Evolutionary conservation across 495 filamentous ascomycete species (phyloP), one percentile per base, ranked within the genome.

Genomic region (Penicillium canariense): DNA sequence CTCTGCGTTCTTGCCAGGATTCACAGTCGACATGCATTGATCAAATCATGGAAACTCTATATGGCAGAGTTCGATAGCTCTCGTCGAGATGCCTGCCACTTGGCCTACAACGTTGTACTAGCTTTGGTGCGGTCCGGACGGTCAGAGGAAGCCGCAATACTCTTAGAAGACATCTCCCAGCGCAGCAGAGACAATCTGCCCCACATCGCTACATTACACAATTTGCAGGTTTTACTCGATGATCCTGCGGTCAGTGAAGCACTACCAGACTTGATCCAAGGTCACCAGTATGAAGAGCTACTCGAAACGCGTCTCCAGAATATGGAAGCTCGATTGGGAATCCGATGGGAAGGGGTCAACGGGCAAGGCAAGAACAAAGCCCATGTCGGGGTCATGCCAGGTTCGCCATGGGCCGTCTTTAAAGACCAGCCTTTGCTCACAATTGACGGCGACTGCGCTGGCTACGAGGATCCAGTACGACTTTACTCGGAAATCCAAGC

Each of bases 291-390:
- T 23, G 17, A 51, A 14, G 36, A 20, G 23, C 43, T 75, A n/a
- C 54, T 75, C 11, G 50, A 70, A 27, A n/a, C 12, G 9, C 48
- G 65, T 25, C 46, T 71, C n/a, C 2, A 38, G 5, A 18, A 59
- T 22, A 61, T 75, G 53, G 70, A 74, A 34, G 44, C 42, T n/a
- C 59, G 65, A 42, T 50, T 72, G 10, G 72, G 69, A 12, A 48
- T 73, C 8, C 52, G 23, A 30, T 73, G 72, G 70, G 32, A 58
- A 48, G 38, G 27, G 5, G 11, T 18, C 12, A 47, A 48, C 22
- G 63, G 55, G 59, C 15, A 58, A 7, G 7, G 27, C 20, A 36
- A 54, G 3, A 40, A 28, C 10, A 52, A 48, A 11, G 20, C 27
- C 7, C 68, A 73, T 43, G 27, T 49, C 34, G 52, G 62, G 28